Conservation (phyloP, 1,139 yeast genomes). For the Meyerozyma elateridarum region DNA sequence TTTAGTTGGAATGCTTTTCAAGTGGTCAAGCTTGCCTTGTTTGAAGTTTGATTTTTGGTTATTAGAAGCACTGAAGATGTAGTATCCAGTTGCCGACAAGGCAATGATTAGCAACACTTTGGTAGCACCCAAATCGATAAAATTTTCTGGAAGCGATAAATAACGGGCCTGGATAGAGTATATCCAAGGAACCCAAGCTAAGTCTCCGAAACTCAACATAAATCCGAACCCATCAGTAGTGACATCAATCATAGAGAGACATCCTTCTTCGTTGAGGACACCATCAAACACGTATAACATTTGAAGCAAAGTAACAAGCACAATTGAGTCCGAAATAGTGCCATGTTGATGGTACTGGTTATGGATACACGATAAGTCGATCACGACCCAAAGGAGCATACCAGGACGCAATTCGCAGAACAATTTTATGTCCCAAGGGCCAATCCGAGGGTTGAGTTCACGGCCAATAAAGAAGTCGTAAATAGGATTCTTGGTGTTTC, state of each 20-base stretch:
- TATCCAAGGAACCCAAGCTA: conserved; percentile 91
- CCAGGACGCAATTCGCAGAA: conserved; percentile 97
- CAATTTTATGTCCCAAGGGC: conserved; percentile 79
- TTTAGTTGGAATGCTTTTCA: conserved; percentile 64
- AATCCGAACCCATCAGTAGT: conserved; percentile 97
- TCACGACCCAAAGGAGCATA: conserved; percentile 75
- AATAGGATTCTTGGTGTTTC: conserved; percentile 69
- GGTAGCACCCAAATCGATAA: conserved; percentile 49
- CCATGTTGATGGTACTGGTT: conserved; percentile 68
- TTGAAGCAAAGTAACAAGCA: conserved; percentile 66
- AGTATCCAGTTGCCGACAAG: conserved; percentile 59
- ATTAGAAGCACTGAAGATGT: conserved; percentile 80
- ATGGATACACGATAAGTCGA: conserved; percentile 76
- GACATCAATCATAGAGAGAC: conserved; percentile 89
- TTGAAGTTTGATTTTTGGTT: conserved; percentile 81
- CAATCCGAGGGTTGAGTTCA: conserved; percentile 88
- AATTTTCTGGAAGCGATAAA: conserved; percentile 53
- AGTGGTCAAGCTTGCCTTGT: conserved; percentile 63
- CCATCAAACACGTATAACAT: conserved; percentile 87
- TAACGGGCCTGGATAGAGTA: conserved; percentile 84
- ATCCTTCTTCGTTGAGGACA: conserved; percentile 84
- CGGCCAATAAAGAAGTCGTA: conserved; percentile 98
- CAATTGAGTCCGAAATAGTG: conserved; percentile 62
- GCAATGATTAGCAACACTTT: conserved; percentile 33
- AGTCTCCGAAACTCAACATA: conserved; percentile 92